Evolutionary conservation across 1,284 basidiomycete species (phyloP), one percentile per base, ranked within the genome.

Genomic region (Chiua sp.): DNA sequence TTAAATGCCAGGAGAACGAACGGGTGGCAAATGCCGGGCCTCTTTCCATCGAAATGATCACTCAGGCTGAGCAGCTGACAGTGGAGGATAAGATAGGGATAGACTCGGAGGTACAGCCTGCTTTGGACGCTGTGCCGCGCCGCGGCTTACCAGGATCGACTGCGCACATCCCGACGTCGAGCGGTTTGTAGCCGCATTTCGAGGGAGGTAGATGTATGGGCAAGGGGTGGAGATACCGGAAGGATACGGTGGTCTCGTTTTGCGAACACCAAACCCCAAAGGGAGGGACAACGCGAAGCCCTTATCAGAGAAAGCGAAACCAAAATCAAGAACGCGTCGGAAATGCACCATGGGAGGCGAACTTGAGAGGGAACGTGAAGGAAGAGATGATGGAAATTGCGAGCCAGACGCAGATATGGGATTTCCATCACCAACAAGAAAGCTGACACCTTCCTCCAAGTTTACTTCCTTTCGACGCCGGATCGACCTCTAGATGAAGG

Each of bases 381-480:
- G 66, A 51, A 65, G 63, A 33, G 63, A 57, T 12, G 72, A 74
- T 37, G 72, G 63, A 32, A 74, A 75, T 26, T 60, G 66, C 46
- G 39, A 8, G 51, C 63, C 69, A 18, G 72, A 49, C 59, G 61
- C 52, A 42, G 59, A 33, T 60, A 64, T 49, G 37, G 63, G 50
- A 35, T 47, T 54, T 26, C 57, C 42, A 26, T 60, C 53, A 15
- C 66, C 61, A 12, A 68, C 70, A 23, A 79, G 77, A 53, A 74
- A 66, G 20, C 74, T 90, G 56, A 65, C 72, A 26, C 82, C 87
- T 3, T 74, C 73, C 3, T 80, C 81, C 1, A 80, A 77, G 39
- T 93, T 93, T 68, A 75, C 79, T 5, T 83, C 82, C 2, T 84
- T 15, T 93, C 92, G 91, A 81, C 87, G 63, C 82, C 89, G 4